These are phyloP conservation scores for Cercospora sojina DNA, from an alignment of 2,329 filamentous ascomycete genomes.

Conservation along the genomic window DNA sequence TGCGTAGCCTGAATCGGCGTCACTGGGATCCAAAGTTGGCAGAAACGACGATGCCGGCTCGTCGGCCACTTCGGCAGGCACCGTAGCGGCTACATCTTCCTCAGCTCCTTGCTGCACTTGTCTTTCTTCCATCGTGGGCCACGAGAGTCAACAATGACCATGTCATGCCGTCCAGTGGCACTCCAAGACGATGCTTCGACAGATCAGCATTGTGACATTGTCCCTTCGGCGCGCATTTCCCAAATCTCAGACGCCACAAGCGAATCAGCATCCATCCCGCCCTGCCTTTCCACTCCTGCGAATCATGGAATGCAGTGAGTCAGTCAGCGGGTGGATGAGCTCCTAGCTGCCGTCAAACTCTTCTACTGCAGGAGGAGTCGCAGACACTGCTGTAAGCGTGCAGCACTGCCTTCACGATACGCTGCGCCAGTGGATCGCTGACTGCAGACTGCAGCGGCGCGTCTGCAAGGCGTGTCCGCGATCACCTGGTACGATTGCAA, in stretches of 20 bases:
- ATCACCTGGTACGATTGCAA: background rate
- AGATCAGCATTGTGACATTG: background rate
- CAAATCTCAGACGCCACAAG: background rate
- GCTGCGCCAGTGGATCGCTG: background rate
- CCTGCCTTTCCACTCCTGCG: background rate
- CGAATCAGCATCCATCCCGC: background rate
- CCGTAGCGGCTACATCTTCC: conserved; percentile 3
- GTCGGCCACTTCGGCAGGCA: conserved; percentile 6
- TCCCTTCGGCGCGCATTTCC: background rate
- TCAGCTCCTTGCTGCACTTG: background rate
- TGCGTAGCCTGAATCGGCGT: conserved; percentile 18
- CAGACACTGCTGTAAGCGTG: background rate
- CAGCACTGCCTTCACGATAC: background rate
- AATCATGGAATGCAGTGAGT: conserved; percentile 5
- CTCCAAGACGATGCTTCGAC: background rate
- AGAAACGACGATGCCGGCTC: conserved; percentile 16
- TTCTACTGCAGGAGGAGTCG: background rate
- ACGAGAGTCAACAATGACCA: background rate
- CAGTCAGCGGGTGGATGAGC: conserved; percentile 1
- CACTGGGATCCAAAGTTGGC: conserved; percentile 10
- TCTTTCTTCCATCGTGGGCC: conserved; percentile 1
- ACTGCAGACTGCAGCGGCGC: background rate
- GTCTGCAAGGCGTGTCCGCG: background rate
- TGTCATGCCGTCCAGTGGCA: background rate
- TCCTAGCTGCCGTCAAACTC: background rate